Evolutionary conservation across 2,329 filamentous ascomycete genomes (phyloP), one percentile per base, ranked within the genome.

Genomic region (Colletotrichum nymphaeae): DNA sequence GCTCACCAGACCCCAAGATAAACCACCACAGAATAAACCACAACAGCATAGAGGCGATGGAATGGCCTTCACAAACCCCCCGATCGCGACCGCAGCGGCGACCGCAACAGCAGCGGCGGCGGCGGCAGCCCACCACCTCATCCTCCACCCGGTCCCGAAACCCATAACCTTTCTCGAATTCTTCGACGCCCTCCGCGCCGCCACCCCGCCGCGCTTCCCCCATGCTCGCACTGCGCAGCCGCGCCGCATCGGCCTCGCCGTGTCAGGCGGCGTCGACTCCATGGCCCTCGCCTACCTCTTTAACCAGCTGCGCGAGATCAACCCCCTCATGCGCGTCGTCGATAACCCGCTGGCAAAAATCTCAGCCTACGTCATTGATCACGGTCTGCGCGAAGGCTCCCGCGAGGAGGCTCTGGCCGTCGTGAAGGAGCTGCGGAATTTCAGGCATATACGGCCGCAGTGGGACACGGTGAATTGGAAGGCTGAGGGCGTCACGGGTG

Each of bases 181-280:
- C 75, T 78, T 78, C 72, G 82, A 90, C 75, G 89, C 87, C 22
- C 75, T 92, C 71, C 84, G 84, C 64, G 86, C 88, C 63, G 83
- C 83, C 73, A 87, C 87, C 76, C 81, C 80, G 32, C 87, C 87
- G 12, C 85, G 87, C n/a, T 90, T 88, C 77, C 86, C 86, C 2
- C 77, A 80, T 28, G 81, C 81, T 22, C 82, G 82, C 55, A 77
- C 76, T 52, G 77, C 79, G 14, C 75, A 76, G 55, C 78, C 80
- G 32, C 83, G 85, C 71, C 80, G 79, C 8, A 83, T 89, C 76
- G 93, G 89, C 67, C 85, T 98, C 72, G 97, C 95, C 19, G 87
- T 98, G 74, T 98, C 95, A 79, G 97, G 97, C 28, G 97, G 97
- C 8, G 94, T 97, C 52, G 97, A 99, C 82, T 98, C 96, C n/a